Evolutionary conservation across 1,139 yeast species (phyloP).

Genomic region (Wickerhamomyces sp.): DNA sequence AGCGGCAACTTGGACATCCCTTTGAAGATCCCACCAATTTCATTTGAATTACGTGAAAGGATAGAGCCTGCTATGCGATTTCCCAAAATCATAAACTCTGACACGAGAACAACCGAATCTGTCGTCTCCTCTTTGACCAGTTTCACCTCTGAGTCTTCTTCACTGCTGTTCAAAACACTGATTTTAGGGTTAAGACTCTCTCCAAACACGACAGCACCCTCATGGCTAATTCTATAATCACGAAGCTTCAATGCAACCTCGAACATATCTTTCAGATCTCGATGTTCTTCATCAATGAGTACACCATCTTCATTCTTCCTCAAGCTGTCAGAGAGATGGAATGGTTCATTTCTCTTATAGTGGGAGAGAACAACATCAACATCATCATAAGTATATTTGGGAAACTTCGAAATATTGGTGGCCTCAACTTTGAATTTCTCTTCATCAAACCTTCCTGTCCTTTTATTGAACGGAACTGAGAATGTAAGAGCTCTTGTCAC

Average conservation of each 20-base stretch:
- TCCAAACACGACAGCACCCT: slow-evolving; percentile 34
- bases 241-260: slow-evolving; percentile 31
- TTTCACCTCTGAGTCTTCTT: slow-evolving; percentile 14
- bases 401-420: slow-evolving; percentile 38
- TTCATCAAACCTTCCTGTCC: slow-evolving; percentile 27
- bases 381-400: slow-evolving; percentile 43
- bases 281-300: slow-evolving; percentile 11
- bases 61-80: slow-evolving; percentile 58
- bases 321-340: slow-evolving; percentile 15
- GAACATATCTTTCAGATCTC: slow-evolving; percentile 33
- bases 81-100: slow-evolving; percentile 79
- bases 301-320: slow-evolving; percentile 4
- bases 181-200: slow-evolving; percentile 25
- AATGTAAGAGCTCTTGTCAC: slow-evolving; percentile 47
- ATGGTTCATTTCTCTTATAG: too few relatives aligned
- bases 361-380: slow-evolving; percentile 34
- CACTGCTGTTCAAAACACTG: slow-evolving; percentile 1
- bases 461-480: slow-evolving; percentile 34
- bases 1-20: slow-evolving; percentile 38
- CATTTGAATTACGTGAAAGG: slow-evolving; percentile 31
- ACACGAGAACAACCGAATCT: slow-evolving; percentile 55
- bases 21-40: slow-evolving; percentile 56
- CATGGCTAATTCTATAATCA: slow-evolving; percentile 24
- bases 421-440: slow-evolving; percentile 31
- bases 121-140: slow-evolving; percentile 25